Evolutionary conservation across 345 rosid genomes (phyloP), one percentile per base, ranked within the genome.

Genomic region (Abelmoschus esculentus): DNA sequence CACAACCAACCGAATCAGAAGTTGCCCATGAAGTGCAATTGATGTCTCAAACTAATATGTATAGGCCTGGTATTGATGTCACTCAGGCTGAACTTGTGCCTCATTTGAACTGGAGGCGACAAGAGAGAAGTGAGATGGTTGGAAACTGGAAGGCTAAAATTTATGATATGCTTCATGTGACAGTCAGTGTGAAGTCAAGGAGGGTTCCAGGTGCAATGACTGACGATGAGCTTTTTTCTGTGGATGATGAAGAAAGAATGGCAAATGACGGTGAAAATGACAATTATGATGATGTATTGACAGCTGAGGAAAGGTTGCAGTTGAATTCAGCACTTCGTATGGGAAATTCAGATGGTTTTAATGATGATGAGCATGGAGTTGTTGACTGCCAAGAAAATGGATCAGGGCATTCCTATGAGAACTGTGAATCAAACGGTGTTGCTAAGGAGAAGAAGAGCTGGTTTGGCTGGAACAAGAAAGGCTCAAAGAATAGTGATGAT

Each of bases 1-100:
- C 90, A 4, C 96, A 85, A 75, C 96, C 97, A 3, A 91, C 96
- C 12, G 97, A 96, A 72, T 84, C 96, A 17, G 98, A 92, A 80
- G 97, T 96, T 75, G 87, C 96, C 70, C 90, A 90, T 74, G 98
- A 96, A 78, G 99, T 96, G 69, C 83, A 92, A 46, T 71, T 86
- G 78, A 91, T 96, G 99, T 96, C 98, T 62, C 93, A 96, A 83
- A 95, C 99, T 73, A 92, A 90, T 60, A 96, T 92, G 97, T 96
- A 87, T 76, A 88, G 99, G 76, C 99, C 99, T 26, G 97, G 99
- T n/a, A 92, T 96, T 61, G 97, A 96, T 79, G 99, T 96, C n/a
- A 90, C 98, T 67, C 96, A 96, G 73, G 98, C 99, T 65, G 98
- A 90, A 77, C 89, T 96, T 68, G 78, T 89, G 78, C 85, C 99